Base-by-base conservation (phyloP, 1,139 yeast genomes). In the Pichia sorboxylosa region DNA sequence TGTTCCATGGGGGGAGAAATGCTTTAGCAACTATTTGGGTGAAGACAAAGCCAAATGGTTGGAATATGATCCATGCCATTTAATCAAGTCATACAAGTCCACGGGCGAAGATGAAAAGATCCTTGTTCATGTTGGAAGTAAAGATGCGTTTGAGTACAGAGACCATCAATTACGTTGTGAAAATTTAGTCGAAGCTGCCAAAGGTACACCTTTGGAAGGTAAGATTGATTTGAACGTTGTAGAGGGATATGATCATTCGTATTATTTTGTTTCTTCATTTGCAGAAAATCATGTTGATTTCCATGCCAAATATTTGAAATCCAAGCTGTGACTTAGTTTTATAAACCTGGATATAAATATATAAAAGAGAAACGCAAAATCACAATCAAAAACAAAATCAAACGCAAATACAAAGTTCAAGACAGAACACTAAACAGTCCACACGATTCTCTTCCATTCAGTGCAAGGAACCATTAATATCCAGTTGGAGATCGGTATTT, bases 221-320 rank as follows among this genome's bases (percentile, higher is more conserved):
- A 65, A 71, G 34, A 64, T 87, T 39, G 63, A 69, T 29, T 56
- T 83, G 37, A 61, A 73, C 24, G 53, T 73, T 30, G 94, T 72
- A 19, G 87, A 81, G 4, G 95, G 90, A 3, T 87, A 77, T 51
- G 96, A 90, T 51, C 98, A 90, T 52, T 78, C 87, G 33, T 90
- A 87, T 60, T 90, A 70, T 56, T 90, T 85, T 55, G 69, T 90
- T 40, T 69, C 92, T 37, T 58, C 84, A 0, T 87, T 85, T 55
- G 82, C 80, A 17, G 80, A 72, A 39, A 84, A 77, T 29, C 97
- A 90, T 52, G 85, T 94, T 28, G 72, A 69, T 42, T 90, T 77
- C 54, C 97, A 90, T 50, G 94, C 24, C 1, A 35, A 33, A 13
- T 29, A 27, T 20, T 22, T 31, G 4, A 30, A 15, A 23, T 11